Evolutionary conservation across 2,329 filamentous ascomycete genomes (phyloP).

Genomic region (Cytospora schulzeri): DNA sequence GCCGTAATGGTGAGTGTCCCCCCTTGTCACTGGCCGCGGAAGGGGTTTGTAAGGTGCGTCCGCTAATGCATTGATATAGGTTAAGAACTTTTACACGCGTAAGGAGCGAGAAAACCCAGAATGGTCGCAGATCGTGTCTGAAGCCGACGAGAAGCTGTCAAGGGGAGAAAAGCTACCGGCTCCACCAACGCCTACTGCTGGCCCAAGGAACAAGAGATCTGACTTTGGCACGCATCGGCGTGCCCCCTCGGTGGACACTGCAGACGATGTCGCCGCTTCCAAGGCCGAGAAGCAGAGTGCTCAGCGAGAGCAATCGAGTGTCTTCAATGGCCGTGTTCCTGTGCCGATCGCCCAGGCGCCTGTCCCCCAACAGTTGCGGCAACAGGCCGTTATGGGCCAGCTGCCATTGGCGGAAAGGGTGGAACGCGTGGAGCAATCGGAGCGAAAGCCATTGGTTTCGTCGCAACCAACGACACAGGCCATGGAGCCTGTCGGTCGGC

Average conservation of each 20-base stretch:
- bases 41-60: slow-evolving; percentile 4
- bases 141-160: slow-evolving; percentile 59
- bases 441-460: slow-evolving; percentile 23
- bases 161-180: slow-evolving; percentile 62
- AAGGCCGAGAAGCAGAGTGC: slow-evolving; percentile 48
- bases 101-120: slow-evolving; percentile 60
- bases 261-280: slow-evolving; percentile 47
- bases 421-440: slow-evolving; percentile 18
- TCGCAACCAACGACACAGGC: slow-evolving; percentile 24
- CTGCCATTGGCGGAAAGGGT: slow-evolving; percentile 23
- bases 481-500: slow-evolving; percentile 20
- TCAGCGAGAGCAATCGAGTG: slow-evolving; percentile 31
- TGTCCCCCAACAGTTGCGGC: slow-evolving; percentile 32
- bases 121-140: slow-evolving; percentile 61
- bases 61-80: slow-evolving; percentile 46
- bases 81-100: slow-evolving; percentile 69
- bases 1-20: slow-evolving; percentile 71
- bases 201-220: slow-evolving; percentile 53
- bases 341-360: slow-evolving; percentile 39
- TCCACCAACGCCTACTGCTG: slow-evolving; percentile 58
- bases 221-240: slow-evolving; percentile 50
- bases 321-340: slow-evolving; percentile 35
- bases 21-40: not conserved
- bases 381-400: slow-evolving; percentile 33
- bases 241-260: slow-evolving; percentile 45